Base-by-base conservation (phyloP, 2,329 filamentous ascomycete genomes). In the Zasmidium angulare region DNA sequence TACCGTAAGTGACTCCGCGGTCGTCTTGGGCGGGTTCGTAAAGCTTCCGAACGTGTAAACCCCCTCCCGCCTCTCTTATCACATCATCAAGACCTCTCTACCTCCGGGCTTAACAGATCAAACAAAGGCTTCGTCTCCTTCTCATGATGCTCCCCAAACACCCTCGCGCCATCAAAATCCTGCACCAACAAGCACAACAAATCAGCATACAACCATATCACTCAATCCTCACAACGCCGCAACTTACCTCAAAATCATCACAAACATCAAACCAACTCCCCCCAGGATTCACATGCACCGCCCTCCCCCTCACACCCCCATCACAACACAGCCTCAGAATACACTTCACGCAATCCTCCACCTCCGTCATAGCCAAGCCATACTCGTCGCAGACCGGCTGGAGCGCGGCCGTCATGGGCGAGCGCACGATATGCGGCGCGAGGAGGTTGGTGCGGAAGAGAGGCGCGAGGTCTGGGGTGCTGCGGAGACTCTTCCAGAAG, bases 291-390 rank as follows among this genome's bases (percentile, higher is more conserved):
- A 63, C 58, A 46, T 58, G 50, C 31, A 60, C 47, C 7, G 57
- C 57, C 40, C 60, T 50, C 2, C 53, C 57, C 21, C 36, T 47
- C 19, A 63, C 55, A 2, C 46, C 50, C 14, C 19, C 22, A 46
- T 63, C 54, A n/a, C 56, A 53, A 21, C 58, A 54, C 3, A 63
- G 26, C 11, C 60, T 49, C 36, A 63, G 53, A n/a, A 58, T 23
- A 40, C 49, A 43, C 11, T 60, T 36, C 46, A 60, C 54, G 48
- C 54, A 58, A 20, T 60, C 48, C 17, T 24, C 36, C 3, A 60
- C 46, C 46, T 61, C 58, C 2, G 50, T 48, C 58, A 61, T 50
- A 11, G 24, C 21, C 26, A 60, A 24, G 2, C 51, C 58, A 21
- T 52, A 31, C 40, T n/a, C 54, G n/a, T 63, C 60, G 2, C 54